Evolutionary conservation across 2,329 filamentous ascomycete species (phyloP).

Genomic region (Juglanconis juglandina): DNA sequence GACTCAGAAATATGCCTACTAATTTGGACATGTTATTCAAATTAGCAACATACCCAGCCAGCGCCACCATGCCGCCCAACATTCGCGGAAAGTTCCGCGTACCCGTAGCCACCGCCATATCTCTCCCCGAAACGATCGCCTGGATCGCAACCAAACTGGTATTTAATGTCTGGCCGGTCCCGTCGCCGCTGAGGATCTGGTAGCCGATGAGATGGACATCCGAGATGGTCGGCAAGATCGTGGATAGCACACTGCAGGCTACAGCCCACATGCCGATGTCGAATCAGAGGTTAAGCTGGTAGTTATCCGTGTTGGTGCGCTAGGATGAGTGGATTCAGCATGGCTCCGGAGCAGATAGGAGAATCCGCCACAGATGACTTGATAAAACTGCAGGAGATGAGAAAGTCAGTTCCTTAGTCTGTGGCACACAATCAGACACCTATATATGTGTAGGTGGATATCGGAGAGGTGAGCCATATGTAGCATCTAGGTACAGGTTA

Average conservation of each 20-base stretch:
- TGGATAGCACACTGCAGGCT: conserved; percentile 12
- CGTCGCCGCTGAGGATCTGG: conserved; percentile 14
- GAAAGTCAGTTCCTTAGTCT: not conserved
- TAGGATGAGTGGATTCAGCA: conserved; percentile 17
- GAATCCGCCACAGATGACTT: conserved; percentile 17
- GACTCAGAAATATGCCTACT: not conserved
- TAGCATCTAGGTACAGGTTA: conserved; percentile 15
- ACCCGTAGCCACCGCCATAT: conserved; percentile 19
- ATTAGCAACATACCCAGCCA: conserved; percentile 10
- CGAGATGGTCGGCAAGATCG: conserved; percentile 6
- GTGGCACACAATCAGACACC: not conserved
- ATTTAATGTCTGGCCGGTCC: conserved; percentile 15
- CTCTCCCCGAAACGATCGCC: conserved; percentile 6
- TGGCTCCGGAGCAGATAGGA: conserved; percentile 14
- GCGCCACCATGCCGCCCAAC: conserved; percentile 11
- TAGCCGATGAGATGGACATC: conserved; percentile 12
- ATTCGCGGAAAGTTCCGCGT: conserved; percentile 17
- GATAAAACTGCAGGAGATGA: conserved; percentile 19
- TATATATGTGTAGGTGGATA: not conserved
- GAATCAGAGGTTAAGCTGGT: conserved; percentile 7
- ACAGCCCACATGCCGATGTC: conserved; percentile 16
- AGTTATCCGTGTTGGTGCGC: conserved; percentile 18
- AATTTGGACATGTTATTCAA: conserved; percentile 7
- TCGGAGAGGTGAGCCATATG: not conserved
- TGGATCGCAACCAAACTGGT: conserved; percentile 18